Base-by-base conservation (phyloP, 2,329 filamentous ascomycete genomes). In the Pseudogymnoascus sp. region DNA sequence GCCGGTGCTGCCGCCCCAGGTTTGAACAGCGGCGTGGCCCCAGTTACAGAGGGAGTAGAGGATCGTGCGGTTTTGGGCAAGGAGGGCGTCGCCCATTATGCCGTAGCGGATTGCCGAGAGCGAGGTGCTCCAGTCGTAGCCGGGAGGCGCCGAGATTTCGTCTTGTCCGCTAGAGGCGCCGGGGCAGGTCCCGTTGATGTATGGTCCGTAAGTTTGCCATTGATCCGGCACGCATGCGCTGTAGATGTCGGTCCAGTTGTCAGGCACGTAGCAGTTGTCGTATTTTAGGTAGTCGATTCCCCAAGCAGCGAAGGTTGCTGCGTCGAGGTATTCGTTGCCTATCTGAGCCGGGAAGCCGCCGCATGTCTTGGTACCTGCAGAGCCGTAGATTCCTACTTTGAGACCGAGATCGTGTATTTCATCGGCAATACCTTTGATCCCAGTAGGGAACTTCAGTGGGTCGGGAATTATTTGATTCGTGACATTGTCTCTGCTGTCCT, bases 211-310 rank as follows among this genome's bases (percentile, higher is more conserved):
- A 69, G 70, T 64, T 23, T 67, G 68, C 14, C 66, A 63, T 4
- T 38, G 14, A 11, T 80, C 77, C 0, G 77, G 77, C 5, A 78
- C 72, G 65, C 76, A 81, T 64, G 65, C 68, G 5, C 69, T 72
- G 64, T 77, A 77, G 38, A 72, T 63, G 63, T 77, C 75, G 4
- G 66, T 68, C 76, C 76, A 78, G 28, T 75, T 71, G 4, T 67
- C 59, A 1, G 76, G 77, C 3, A 77, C 83, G 69, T 77, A 83
- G 73, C 82, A 84, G 68, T 84, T 84, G 71, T 84, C 82, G 67
- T 84, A 84, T 69, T 83, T 82, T 21, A 82, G 69, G 66, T 82
- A 82, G 69, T 80, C 78, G 34, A 83, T 78, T 1, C 78, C 81
- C 78, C 80, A 82, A 14, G 71, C 72, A 0, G 82, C 81, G 69